Evolutionary conservation across 257 asterid genomes (phyloP), one percentile per base, ranked within the genome.

Genomic region (Agastache rugosa): DNA sequence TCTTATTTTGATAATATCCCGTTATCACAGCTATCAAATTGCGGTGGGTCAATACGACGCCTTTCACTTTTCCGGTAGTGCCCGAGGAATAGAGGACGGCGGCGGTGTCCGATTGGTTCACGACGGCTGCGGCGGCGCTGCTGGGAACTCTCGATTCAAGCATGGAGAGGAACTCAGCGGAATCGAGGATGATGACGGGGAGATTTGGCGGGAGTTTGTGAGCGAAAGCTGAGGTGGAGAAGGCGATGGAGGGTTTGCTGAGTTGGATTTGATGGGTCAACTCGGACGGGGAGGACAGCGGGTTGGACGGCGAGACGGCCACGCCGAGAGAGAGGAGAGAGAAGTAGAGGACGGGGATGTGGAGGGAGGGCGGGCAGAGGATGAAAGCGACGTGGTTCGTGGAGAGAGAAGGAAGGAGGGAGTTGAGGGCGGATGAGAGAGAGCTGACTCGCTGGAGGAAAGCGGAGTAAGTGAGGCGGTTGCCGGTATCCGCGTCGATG

Each of bases 41-140:
- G 48, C 96, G 87, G 85, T 93, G 98, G 70, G 87, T 88, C 34
- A 93, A n/a, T 67, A 85, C 89, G 2, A 93, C 98, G 11, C 93
- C 98, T 31, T 91, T 91, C 8, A 86, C 91, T 69, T 77, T 81
- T 1, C 98, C 98, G 61, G 97, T 93, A 31, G 98, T 93, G 51
- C 98, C 98, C 25, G 98, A 93, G 0, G 98, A 93, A 81, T 87
- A 93, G 0, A 93, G 90, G 27, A 93, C 75, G 6, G 92, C 93
- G 6, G 98, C 97, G 12, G 90, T 8, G 70, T 87, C 96, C 16
- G 81, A 72, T 69, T 91, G 98, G 11, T 51, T 41, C 29, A 91
- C 80, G 1, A 58, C 83, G 59, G 61, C 78, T 75, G 63, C 74
- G 64, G 62, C 8, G 11, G 3, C 1, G n/a, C 17, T 1, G 48